A percentile compares a stretch with the other conserved stretches of the same genome.
phyloP scores from a whole-genome alignment of 2,329 filamentous ascomycete species.

The Dryadomyces quercus-mongolicae region DNA sequence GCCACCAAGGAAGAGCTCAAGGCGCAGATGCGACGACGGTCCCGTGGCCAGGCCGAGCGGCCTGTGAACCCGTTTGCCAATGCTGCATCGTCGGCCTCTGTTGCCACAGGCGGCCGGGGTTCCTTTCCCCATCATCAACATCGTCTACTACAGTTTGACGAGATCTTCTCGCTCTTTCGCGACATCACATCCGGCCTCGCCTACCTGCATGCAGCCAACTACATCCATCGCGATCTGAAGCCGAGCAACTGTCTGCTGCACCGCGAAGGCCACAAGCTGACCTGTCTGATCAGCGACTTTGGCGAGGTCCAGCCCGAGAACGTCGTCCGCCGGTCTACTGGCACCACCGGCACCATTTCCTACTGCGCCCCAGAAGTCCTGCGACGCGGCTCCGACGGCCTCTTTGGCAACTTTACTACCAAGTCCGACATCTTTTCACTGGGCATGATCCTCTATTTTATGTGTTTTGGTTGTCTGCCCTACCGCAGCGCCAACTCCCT shows the following conservation, averaged over 20 bases:
- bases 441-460: constrained; percentile 96
- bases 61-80: constrained; percentile 21
- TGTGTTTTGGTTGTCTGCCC: constrained; percentile 85
- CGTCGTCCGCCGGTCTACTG: constrained; percentile 72
- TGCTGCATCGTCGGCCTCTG: constrained; percentile 21
- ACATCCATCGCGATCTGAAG: constrained; percentile 93
- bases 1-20: constrained; percentile 77
- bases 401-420: constrained; percentile 84
- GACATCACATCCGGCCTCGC: constrained; percentile 88
- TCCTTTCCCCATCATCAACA: constrained; percentile 13
- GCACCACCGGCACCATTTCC: constrained; percentile 89
- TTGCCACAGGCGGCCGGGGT: neutral
- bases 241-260: constrained; percentile 92
- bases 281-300: constrained; percentile 91
- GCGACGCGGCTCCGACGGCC: constrained; percentile 52
- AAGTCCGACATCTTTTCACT: constrained; percentile 98
- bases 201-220: constrained; percentile 81
- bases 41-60: constrained; percentile 61
- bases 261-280: constrained; percentile 54
- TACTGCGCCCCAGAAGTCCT: constrained; percentile 96
- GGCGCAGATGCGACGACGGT: constrained; percentile 70
- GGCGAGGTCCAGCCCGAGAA: constrained; percentile 88
- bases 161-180: constrained; percentile 93
- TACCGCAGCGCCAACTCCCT: constrained; percentile 75
- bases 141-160: constrained; percentile 56